Evolutionary conservation across 2,329 filamentous ascomycete genomes (phyloP), one percentile per base, ranked within the genome.

Genomic region (Fusarium mundagurra): DNA sequence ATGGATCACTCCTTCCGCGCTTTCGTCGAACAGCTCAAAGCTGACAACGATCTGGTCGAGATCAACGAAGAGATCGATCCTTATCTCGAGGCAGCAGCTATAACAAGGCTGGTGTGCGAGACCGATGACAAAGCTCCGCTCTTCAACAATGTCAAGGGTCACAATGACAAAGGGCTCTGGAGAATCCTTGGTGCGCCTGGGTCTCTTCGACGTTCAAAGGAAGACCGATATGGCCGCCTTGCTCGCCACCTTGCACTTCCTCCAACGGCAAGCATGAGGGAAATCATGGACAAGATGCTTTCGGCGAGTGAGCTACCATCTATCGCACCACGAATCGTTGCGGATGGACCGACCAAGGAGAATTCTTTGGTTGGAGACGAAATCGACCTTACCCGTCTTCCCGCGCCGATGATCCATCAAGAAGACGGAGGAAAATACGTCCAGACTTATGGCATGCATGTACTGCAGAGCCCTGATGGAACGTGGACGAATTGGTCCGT

Each of bases 401-500:
- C 86, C 0, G 80, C 80, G 0, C 86, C 86, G 0, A 50, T 82
- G 11, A 72, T 88, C 0, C 85, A 88, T 71, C 68, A 85, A 64
- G 71, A 77, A 0, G 86, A 88, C 58, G 86, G 87, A 0, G 87
- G 87, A 0, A 86, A 85, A 55, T 88, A 87, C 61, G 75, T 88
- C 22, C 86, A 88, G 66, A 88, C 86, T 0, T 86, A 84, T 53
- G 87, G 87, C 4, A 86, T 88, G 81, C 83, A 88, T 53, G 77
- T 88, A 13, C 77, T 88, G 0, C 83, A 85, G 68, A 81, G 83
- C 0, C 85, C 87, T 0, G 84, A 86, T 60, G 83, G 82, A 3
- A 80, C 78, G 22, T 88, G 86, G 86, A 86, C 84, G 2, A 86
- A 86, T 66, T 86, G 84, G 85, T 85, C 83, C 3, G 85, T 86